Evolutionary conservation across 2,329 filamentous ascomycete genomes (phyloP), one percentile per base, ranked within the genome.

Genomic region (Chaetomium strumarium): DNA sequence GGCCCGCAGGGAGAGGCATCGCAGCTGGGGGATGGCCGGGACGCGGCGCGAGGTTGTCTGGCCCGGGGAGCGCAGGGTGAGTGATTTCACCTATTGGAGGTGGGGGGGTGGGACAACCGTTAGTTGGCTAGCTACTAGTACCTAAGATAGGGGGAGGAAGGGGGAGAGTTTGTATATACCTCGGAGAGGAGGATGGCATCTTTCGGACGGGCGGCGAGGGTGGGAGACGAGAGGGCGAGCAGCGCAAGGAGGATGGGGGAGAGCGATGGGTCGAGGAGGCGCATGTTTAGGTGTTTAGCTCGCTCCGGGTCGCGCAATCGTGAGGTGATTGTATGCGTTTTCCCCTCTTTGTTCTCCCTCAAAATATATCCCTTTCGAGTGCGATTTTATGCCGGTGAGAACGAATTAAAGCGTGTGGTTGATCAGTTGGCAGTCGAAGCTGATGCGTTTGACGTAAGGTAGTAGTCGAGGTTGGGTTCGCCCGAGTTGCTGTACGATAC

Each of bases 11-110:
- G 87, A 89, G 51, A 86, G 71, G 73, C 92, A 96, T 63, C 75
- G 80, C 13, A 96, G 79, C 72, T 95, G 85, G 0, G 90, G 90
- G 43, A 92, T 79, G 20, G 92, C 74, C 19, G 83, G 65, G 36
- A 90, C 80, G 57, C 92, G 89, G 29, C 90, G 87, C 64, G 88
- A 79, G 36, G 83, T 80, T 0, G 92, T 96, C 63, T 80, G 73
- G 46, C 79, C 75, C 66, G 68, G 68, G 59, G 79, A 77, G 55
- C 83, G 85, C 12, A 96, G 79, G 7, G 91, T 96, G 38, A 97
- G 80, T 44, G 85, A 78, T 60, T 88, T 80, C 51, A 97, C 86
- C 52, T 81, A 76, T 17, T 24, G 24, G 34, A 14, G 42, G 31
- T 29, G 2, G 24, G 36, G 19, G 12, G 43, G n/a, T 12, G 13